phyloP scores from a whole-genome alignment of 768 basidiomycete genomes.

The Mycena amicta region DNA sequence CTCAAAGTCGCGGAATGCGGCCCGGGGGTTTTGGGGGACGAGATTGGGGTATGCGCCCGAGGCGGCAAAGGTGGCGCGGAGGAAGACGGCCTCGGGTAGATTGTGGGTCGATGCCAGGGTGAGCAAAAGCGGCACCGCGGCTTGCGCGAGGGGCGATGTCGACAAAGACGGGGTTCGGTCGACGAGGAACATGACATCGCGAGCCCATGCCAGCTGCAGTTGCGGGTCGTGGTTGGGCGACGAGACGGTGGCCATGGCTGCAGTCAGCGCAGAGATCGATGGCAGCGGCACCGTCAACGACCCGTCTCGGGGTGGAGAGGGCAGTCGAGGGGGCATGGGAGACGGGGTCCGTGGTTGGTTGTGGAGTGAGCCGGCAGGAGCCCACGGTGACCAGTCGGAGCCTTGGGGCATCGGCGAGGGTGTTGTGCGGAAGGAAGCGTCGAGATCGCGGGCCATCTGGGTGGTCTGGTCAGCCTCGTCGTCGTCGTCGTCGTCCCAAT shows the following conservation, averaged over 20 bases:
- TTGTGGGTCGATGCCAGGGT: conserved; percentile 46
- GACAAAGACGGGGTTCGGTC: conserved; percentile 53
- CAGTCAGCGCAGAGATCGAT: conserved; percentile 57
- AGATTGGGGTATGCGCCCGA: conserved; percentile 72
- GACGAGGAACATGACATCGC: conserved; percentile 81
- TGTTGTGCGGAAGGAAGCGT: conserved; percentile 30
- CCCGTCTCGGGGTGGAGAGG: conserved; percentile 36
- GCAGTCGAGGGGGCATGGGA: conserved; percentile 25
- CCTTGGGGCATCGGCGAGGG: conserved; percentile 17
- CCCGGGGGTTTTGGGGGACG: conserved; percentile 65
- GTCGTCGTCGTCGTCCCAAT: conserved; percentile 11
- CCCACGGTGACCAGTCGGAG: conserved; percentile 16
- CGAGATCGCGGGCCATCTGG: conserved; percentile 68
- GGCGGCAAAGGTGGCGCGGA: conserved; percentile 73
- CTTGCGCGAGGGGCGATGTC: conserved; percentile 50
- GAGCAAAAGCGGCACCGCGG: conserved; percentile 68
- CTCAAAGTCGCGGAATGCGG: conserved; percentile 91
- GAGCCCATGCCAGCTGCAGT: conserved; percentile 73
- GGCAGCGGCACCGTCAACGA: conserved; percentile 72
- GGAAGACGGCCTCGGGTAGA: conserved; percentile 72
- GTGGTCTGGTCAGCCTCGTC: neutral
- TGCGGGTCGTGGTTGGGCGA: conserved; percentile 57
- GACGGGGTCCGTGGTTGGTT: conserved; percentile 29
- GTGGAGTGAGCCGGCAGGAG: conserved; percentile 23
- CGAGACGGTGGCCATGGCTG: conserved; percentile 54